Conservation (phyloP, 2,329 filamentous ascomycete genomes). For the Colletotrichum shisoi region DNA sequence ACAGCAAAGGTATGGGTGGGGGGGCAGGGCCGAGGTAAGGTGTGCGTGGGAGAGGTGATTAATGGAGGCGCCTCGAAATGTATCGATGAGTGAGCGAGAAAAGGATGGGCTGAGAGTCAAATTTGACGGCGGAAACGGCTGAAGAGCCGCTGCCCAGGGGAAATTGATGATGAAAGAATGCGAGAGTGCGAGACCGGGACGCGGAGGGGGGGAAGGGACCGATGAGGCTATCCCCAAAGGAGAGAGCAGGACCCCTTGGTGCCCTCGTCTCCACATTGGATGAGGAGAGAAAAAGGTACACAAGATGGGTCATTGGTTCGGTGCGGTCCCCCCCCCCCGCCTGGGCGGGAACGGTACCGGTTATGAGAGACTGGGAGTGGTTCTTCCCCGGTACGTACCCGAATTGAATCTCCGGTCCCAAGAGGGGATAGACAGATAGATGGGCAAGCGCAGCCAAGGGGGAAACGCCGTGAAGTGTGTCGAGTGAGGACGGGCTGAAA, state of each 20-base stretch:
- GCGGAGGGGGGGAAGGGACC: not conserved
- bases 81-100: not conserved
- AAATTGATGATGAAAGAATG: not conserved
- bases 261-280: slow-evolving; percentile 6
- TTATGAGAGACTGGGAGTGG: not conserved
- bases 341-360: slow-evolving; percentile 6
- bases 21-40: not conserved
- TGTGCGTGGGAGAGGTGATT: not conserved
- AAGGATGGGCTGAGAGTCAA: not conserved
- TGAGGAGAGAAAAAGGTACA: slow-evolving; percentile 23
- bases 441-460: not conserved
- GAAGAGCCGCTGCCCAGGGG: not conserved
- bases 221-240: slow-evolving; percentile 2
- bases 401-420: slow-evolving; percentile 7
- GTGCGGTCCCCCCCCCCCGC: slow-evolving; percentile 6
- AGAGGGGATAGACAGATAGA: not conserved
- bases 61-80: not conserved
- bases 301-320: slow-evolving; percentile 24
- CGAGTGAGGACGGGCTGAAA: not conserved
- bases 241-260: slow-evolving; percentile 5
- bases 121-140: too few species aligned
- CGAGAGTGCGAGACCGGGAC: not conserved
- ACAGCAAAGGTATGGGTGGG: not conserved
- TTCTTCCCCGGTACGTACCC: slow-evolving; percentile 8
- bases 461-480: not conserved